A percentile compares a stretch with the other conserved stretches of the same genome.
Conservation (phyloP, 2,329 filamentous ascomycete species). For the Xylaria sp. region DNA sequence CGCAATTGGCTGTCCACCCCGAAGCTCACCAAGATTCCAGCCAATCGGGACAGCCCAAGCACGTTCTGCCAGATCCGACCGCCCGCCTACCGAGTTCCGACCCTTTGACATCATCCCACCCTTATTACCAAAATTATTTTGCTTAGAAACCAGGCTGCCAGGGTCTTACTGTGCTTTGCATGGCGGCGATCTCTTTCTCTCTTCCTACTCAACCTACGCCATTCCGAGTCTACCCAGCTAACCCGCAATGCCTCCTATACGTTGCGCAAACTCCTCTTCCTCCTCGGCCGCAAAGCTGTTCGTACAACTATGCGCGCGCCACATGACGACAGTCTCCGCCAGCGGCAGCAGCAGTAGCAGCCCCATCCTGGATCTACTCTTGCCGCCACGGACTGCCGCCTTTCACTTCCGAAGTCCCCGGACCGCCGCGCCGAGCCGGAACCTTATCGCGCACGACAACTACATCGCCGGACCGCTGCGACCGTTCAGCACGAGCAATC, state of each 20-base stretch:
- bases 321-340: conserved; percentile 19
- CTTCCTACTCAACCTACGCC: not conserved
- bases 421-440: conserved; percentile 30
- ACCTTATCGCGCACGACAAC: conserved; percentile 1
- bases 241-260: conserved; percentile 29
- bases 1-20: conserved; percentile 18
- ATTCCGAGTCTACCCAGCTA: conserved; percentile 5
- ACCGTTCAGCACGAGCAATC: conserved; percentile 43
- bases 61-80: conserved; percentile 10
- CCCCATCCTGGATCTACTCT: conserved; percentile 42
- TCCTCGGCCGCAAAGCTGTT: conserved; percentile 37
- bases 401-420: conserved; percentile 20
- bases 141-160: conserved; percentile 23
- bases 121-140: conserved; percentile 24
- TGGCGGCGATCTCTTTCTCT: not conserved
- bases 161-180: not conserved
- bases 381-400: conserved; percentile 29
- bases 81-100: conserved; percentile 6
- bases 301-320: conserved; percentile 35
- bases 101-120: conserved; percentile 34
- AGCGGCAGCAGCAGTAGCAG: conserved; percentile 19
- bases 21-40: not conserved
- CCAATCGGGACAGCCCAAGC: not conserved
- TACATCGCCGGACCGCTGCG: not conserved
- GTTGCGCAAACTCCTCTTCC: conserved; percentile 45